These are phyloP conservation scores for Lactarius trivialis DNA, from an alignment of 768 basidiomycete genomes.

Conservation along the genomic window DNA sequence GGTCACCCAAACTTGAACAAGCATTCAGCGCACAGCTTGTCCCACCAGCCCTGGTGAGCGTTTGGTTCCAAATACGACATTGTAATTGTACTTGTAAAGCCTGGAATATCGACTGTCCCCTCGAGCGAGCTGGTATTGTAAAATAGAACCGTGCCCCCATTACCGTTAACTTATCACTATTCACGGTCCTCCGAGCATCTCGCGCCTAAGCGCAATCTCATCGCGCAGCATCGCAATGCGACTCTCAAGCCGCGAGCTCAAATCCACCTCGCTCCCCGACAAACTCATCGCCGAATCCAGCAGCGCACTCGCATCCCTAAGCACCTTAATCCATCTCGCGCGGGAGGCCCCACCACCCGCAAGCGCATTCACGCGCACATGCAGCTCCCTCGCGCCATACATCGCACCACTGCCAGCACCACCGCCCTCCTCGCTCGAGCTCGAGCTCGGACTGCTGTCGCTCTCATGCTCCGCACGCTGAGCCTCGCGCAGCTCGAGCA, in stretches of 20 bases:
- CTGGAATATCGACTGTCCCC: not conserved
- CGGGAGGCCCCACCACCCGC: conserved; percentile 1
- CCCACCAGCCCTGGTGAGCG: too few species aligned
- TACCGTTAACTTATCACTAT: not conserved
- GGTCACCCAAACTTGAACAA: too few species aligned
- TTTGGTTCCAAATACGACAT: too few species aligned
- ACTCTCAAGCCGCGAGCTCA: conserved; percentile 64
- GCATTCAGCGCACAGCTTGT: too few species aligned
- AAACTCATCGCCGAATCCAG: conserved; percentile 46
- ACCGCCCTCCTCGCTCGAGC: conserved; percentile 14
- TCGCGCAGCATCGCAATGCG: conserved; percentile 62
- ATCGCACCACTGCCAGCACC: not conserved
- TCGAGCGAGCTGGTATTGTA: not conserved
- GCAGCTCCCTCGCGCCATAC: conserved; percentile 7
- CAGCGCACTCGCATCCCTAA: conserved; percentile 43
- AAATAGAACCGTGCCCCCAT: not conserved
- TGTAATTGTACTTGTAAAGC: not conserved
- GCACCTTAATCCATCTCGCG: conserved; percentile 39
- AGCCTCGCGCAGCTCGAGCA: conserved; percentile 57
- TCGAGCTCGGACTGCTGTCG: not conserved
- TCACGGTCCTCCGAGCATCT: conserved; percentile 32
- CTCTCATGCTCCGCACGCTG: conserved; percentile 18
- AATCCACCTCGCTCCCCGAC: conserved; percentile 49
- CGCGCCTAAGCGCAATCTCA: conserved; percentile 60
- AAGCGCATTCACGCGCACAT: conserved; percentile 16